Base-by-base conservation (phyloP, 2,329 filamentous ascomycete species). In the Gliomastix tumulicola region DNA sequence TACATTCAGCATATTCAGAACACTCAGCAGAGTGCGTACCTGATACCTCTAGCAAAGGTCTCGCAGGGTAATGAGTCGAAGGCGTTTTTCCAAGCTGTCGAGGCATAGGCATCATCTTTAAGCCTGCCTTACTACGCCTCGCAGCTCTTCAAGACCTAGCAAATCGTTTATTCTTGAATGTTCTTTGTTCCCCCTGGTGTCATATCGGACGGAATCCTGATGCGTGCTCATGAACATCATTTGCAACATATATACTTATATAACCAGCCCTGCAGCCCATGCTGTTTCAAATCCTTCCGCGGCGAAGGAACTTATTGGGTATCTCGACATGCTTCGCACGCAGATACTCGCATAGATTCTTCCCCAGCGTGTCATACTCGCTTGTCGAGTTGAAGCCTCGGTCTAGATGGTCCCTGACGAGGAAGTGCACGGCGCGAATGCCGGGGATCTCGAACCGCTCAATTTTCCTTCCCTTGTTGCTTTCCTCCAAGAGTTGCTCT, bases 11-110 rank as follows among this genome's bases (percentile, higher is more conserved):
- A 61, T 21, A 53, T 72, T 35, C 56, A 61, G 17, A 50, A 53
- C 4, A 51, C 53, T 3, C 51, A 54, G 13, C 44, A 50, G 17
- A 55, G 60, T 17, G 54, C 61, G 7, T 55, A 67, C 45, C 53
- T 70, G 34, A 69, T 62, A 7, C 71, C 74, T 2, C 56, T 81
- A 30, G 74, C 69, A 7, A 77, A 77, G 51, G 74, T 79, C 13
- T 58, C 60, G 0, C 66, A 81, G 40, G 76, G 76, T 0, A 64
- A 60, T 37, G 76, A 81, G 55, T 73, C 68, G 39, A 51, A 54
- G 30, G 64, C 66, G 1, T 82, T 81, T 48, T 42, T 68, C 47
- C 62, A 48, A 40, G 70, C 67, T 8, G 56, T 78, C 35, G 49
- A 49, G 32, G 57, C n/a, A n/a, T n/a, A n/a, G n/a, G n/a, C n/a